Base-by-base conservation (phyloP, 2,329 filamentous ascomycete genomes). In the Phaeosphaeriaceae sp. region DNA sequence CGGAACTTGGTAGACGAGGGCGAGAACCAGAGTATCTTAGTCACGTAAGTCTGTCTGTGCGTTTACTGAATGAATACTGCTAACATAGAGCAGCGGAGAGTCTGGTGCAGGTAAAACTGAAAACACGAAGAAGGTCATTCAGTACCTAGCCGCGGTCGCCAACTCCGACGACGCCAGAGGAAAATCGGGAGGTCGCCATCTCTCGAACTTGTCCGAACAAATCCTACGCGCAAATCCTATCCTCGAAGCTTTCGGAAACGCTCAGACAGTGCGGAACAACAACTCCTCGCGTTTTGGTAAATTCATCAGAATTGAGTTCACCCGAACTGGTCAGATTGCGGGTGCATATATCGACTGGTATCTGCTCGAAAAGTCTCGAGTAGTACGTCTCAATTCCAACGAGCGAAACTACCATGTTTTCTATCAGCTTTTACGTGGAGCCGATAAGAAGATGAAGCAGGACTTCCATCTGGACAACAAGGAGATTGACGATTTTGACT, bases 301-400 rank as follows among this genome's bases (percentile, higher is more conserved):
- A 77, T 99, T 99, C 72, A 99, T 99, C 74, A 87, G 96, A 50
- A 99, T 99, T 72, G 93, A 97, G 74, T 97, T 99, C 79, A 92
- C 88, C 33, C 86, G 91, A 22, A 87, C 87, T 36, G 96, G 96
- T 25, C 91, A 95, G 54, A 99, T 99, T 65, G 91, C 91, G 3
- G 96, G 96, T 36, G 95, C 95, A 21, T 97, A 93, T 79, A 98
- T 99, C 65, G 93, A 99, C 76, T 99, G 95, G 95, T 99, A 98
- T 78, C 84, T 99, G 0, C 82, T 99, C 15, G 95, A 99, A 74
- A 99, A 99, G 78, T 99, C 95, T n/a, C 88, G 95, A 68, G 95
- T 99, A 7, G 94, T 99, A 20, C 89, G 89, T 44, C 87, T 97
- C 60, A 97, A 96, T 72, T 75, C 86, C 0, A 91, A 92, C 56